Evolutionary conservation across 169 alveolate species (phyloP).

Genomic region (Eimeria falciformis): DNA sequence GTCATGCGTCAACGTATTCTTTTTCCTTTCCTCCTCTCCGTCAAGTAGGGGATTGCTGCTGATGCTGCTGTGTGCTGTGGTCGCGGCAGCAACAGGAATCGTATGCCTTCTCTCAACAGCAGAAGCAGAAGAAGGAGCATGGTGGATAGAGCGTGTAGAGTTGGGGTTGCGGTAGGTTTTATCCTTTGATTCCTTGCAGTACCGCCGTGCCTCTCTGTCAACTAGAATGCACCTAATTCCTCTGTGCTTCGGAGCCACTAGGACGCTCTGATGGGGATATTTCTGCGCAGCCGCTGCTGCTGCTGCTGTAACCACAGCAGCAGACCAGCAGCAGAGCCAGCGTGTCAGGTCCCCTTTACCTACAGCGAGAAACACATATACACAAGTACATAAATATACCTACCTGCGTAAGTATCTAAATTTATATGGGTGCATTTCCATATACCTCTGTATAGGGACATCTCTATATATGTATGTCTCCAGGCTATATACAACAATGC

Average conservation of each 20-base stretch:
- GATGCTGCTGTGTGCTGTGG: background rate
- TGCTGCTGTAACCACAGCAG: slow-evolving; percentile 45
- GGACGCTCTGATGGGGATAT: background rate
- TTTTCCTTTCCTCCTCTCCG: background rate
- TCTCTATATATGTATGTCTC: too few species aligned
- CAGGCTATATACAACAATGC: too few species aligned
- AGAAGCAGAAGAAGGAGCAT: slow-evolving; percentile 37
- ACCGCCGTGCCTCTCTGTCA: slow-evolving; percentile 76
- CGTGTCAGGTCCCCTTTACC: slow-evolving; percentile 77
- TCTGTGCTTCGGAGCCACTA: background rate
- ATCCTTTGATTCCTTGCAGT: slow-evolving; percentile 72
- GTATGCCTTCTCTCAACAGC: slow-evolving; percentile 48
- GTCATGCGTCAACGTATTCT: background rate
- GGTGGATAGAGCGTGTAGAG: slow-evolving; percentile 17
- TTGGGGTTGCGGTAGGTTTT: slow-evolving; percentile 66
- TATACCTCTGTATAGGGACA: too few species aligned
- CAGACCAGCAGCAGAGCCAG: slow-evolving; percentile 77
- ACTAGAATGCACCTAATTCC: slow-evolving; percentile 69
- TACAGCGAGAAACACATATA: background rate
- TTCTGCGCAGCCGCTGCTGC: slow-evolving; percentile 20
- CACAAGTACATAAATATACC: too few species aligned
- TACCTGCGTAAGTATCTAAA: too few species aligned
- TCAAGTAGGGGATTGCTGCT: slow-evolving; percentile 1
- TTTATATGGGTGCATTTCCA: too few species aligned
- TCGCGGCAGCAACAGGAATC: background rate